Conservation (phyloP, 257 asterid genomes). For the Buddleja alternifolia region DNA sequence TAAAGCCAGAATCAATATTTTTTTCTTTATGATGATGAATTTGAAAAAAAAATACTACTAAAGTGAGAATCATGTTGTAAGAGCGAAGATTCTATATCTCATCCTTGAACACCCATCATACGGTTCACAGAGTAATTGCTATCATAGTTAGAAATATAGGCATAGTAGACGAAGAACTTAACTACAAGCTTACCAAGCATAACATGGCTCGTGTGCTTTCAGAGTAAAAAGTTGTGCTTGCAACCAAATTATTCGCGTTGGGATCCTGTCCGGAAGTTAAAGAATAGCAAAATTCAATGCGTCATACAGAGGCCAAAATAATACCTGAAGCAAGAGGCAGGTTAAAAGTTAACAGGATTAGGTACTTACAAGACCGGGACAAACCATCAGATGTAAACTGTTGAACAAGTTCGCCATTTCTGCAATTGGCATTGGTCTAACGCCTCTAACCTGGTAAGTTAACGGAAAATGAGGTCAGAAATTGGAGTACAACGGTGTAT, state of each 20-base stretch:
- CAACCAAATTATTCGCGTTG: constrained; percentile 83
- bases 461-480: constrained; percentile 32
- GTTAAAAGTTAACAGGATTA: constrained; percentile 21
- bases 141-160: not conserved
- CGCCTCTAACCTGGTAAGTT: constrained; percentile 83
- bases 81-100: too few species aligned
- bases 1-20: constrained; percentile 13
- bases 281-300: constrained; percentile 17
- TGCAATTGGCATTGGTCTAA: constrained; percentile 73
- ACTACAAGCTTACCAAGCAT: constrained; percentile 75
- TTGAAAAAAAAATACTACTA: too few species aligned
- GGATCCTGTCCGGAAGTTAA: constrained; percentile 67
- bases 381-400: constrained; percentile 59
- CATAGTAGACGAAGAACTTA: not conserved
- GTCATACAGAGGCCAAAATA: constrained; percentile 26
- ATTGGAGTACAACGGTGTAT: constrained; percentile 8
- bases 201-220: constrained; percentile 90
- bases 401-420: constrained; percentile 82
- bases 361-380: constrained; percentile 86
- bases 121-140: not conserved
- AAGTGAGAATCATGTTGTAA: too few species aligned
- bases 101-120: not conserved
- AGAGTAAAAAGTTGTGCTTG: constrained; percentile 86
- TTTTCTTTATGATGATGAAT: too few species aligned
- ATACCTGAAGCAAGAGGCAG: constrained; percentile 2